These are phyloP conservation scores for Skeletonema menzelii DNA, from an alignment of 108 stramenopile genomes.

Conservation along the genomic window DNA sequence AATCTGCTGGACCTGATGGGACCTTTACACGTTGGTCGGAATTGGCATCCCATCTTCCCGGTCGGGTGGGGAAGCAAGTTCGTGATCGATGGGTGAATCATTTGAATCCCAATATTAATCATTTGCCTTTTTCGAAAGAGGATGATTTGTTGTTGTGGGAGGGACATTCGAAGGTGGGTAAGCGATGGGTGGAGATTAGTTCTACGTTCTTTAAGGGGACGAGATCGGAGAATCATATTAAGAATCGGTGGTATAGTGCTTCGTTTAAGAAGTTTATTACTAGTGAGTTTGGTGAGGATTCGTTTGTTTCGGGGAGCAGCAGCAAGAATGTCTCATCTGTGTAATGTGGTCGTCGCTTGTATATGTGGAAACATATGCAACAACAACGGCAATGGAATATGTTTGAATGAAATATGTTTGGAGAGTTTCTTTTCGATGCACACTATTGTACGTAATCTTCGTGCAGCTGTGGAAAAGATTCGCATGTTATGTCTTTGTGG, in stretches of 20 bases:
- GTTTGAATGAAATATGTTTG: no score
- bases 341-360: neutral
- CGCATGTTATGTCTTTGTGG: no score
- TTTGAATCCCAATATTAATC: constrained; percentile 83
- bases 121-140: constrained; percentile 75
- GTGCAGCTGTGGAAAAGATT: no score
- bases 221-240: constrained; percentile 88
- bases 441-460: no score
- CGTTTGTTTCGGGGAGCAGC: neutral
- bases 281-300: constrained; percentile 66
- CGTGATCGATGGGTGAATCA: constrained; percentile 93
- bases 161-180: constrained; percentile 77
- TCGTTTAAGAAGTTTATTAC: constrained; percentile 84
- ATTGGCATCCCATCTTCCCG: constrained; percentile 80
- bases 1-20: constrained; percentile 63
- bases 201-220: constrained; percentile 76
- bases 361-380: no score
- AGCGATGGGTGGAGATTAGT: constrained; percentile 90
- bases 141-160: constrained; percentile 84
- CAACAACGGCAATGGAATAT: no score
- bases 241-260: constrained; percentile 91
- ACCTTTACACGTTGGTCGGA: constrained; percentile 90
- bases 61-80: constrained; percentile 87
- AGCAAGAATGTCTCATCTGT: neutral
- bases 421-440: no score